Conservation (phyloP, 2,329 filamentous ascomycete species). For the Xenoacremonium recifei region DNA sequence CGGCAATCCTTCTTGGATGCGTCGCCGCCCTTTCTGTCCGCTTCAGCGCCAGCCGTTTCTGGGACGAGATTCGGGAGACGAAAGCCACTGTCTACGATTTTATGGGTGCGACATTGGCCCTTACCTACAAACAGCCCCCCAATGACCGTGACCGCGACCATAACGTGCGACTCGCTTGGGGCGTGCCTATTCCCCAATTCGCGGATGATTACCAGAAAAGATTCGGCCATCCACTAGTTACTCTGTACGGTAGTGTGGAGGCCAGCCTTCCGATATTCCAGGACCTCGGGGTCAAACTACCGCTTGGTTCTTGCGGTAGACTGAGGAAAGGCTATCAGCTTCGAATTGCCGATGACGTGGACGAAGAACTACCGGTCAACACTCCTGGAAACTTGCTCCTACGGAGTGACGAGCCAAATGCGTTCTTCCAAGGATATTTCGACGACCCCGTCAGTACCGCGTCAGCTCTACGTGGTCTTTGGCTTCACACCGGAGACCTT, state of each 20-base stretch:
- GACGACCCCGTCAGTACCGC: constrained; percentile 1
- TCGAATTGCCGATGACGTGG: constrained; percentile 6
- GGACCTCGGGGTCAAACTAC: background rate
- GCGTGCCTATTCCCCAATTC: constrained; percentile 4
- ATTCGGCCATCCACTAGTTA: constrained; percentile 2
- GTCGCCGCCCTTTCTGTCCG: background rate
- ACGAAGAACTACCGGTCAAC: constrained; percentile 2
- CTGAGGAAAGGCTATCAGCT: constrained; percentile 3
- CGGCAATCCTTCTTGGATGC: constrained; percentile 1
- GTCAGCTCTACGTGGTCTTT: background rate
- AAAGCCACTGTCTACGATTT: constrained; percentile 8
- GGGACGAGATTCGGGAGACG: constrained; percentile 7
- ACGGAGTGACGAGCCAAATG: constrained; percentile 4
- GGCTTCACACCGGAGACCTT: constrained; percentile 5
- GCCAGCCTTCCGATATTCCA: constrained; percentile 2
- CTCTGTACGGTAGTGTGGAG: constrained; percentile 4
- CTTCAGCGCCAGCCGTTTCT: constrained; percentile 4
- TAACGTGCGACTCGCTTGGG: constrained; percentile 4
- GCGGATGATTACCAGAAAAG: background rate
- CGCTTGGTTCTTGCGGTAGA: constrained; percentile 2
- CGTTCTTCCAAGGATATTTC: constrained; percentile 5
- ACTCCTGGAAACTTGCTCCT: constrained; percentile 2
- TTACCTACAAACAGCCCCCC: constrained; percentile 8
- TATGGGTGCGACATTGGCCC: constrained; percentile 7
- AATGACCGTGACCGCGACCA: constrained; percentile 2